Evolutionary conservation across 176 grass and related monocot species (phyloP).

Genomic region (Cenchrus fungigraminus): DNA sequence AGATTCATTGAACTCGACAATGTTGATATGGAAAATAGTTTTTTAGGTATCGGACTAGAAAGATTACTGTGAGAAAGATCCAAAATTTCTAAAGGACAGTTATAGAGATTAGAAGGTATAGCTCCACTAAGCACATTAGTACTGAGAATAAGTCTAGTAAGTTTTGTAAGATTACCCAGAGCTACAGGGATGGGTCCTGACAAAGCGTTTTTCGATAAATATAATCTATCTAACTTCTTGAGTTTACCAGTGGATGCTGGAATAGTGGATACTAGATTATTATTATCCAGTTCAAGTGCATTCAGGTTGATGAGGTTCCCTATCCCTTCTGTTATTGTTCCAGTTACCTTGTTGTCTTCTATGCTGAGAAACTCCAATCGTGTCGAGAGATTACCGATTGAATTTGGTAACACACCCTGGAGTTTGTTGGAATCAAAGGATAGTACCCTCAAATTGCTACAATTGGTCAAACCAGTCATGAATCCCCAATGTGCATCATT

Average conservation of each 20-base stretch:
- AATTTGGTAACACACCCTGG: constrained; percentile 16
- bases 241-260: constrained; percentile 22
- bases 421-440: background rate
- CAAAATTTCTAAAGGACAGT: constrained; percentile 20
- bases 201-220: constrained; percentile 14
- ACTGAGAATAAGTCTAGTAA: background rate
- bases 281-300: background rate
- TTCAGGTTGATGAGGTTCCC: constrained; percentile 12
- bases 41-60: constrained; percentile 39
- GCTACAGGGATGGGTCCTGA: constrained; percentile 39
- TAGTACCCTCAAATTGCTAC: background rate
- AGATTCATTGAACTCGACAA: constrained; percentile 21
- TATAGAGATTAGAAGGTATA: constrained; percentile 23
- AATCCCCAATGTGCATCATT: background rate
- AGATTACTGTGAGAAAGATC: constrained; percentile 54
- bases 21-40: constrained; percentile 35
- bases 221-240: constrained; percentile 3
- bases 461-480: background rate
- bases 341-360: constrained; percentile 21
- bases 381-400: constrained; percentile 36
- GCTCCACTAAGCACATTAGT: background rate
- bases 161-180: constrained; percentile 34
- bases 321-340: constrained; percentile 35
- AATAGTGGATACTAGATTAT: background rate
- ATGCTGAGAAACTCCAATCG: background rate